Conservation (phyloP, 805 yeast species). For the Starmera dryadoides region DNA sequence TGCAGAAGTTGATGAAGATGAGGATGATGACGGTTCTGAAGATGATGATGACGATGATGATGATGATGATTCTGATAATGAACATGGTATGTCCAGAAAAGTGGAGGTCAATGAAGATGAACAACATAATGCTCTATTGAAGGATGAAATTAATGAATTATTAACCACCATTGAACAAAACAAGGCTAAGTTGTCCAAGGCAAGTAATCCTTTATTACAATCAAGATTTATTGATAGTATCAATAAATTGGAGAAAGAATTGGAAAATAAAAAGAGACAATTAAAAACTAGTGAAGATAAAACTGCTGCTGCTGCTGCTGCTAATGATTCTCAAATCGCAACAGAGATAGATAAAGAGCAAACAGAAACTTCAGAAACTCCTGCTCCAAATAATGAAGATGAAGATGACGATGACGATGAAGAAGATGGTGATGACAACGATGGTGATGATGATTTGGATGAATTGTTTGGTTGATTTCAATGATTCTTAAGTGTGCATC, state of each 20-base stretch:
- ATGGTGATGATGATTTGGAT: conserved; percentile 22
- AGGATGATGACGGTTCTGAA: conserved; percentile 43
- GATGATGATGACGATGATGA: conserved; percentile 51
- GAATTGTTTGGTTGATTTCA: conserved; percentile 4
- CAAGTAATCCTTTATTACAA: conserved; percentile 77
- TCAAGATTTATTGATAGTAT: conserved; percentile 81
- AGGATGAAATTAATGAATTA: conserved; percentile 81
- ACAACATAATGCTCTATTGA: conserved; percentile 65
- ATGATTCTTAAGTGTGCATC: too few relatives aligned
- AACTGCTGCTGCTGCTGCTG: conserved; percentile 7
- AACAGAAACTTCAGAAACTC: conserved; percentile 15
- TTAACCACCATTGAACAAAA: conserved; percentile 73
- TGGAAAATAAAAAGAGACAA: conserved; percentile 72
- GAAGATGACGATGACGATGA: conserved; percentile 27
- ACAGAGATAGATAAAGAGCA: conserved; percentile 16
- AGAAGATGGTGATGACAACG: conserved; percentile 22
- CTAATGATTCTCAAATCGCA: conserved; percentile 9
- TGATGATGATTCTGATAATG: conserved; percentile 44
- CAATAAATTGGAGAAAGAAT: conserved; percentile 67
- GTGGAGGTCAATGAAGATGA: conserved; percentile 48
- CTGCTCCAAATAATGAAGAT: conserved; percentile 18
- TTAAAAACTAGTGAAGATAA: conserved; percentile 34
- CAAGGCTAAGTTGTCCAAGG: conserved; percentile 61
- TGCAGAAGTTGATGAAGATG: conserved; percentile 37
- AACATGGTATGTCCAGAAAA: conserved; percentile 40